Evolutionary conservation across 306 rosid species (phyloP).

Genomic region (Dalbergia cochinchinensis): DNA sequence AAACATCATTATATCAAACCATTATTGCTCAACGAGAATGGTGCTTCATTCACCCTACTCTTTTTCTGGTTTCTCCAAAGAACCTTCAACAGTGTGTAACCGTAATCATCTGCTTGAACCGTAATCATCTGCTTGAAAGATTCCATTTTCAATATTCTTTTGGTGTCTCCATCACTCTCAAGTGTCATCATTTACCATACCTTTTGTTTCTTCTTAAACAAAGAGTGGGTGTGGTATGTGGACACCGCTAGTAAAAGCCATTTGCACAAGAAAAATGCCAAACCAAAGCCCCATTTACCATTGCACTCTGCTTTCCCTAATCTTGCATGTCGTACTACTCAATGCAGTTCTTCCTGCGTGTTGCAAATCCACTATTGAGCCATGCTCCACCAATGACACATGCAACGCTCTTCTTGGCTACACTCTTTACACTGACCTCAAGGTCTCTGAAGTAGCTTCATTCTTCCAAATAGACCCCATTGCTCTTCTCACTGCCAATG

Average conservation of each 20-base stretch:
- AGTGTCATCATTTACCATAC: background rate
- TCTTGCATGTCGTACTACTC: conserved; percentile 27
- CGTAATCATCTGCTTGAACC: too few relatives aligned
- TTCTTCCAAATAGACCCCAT: conserved; percentile 80
- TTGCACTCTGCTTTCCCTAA: conserved; percentile 31
- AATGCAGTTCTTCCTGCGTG: conserved; percentile 53
- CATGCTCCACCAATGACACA: conserved; percentile 69
- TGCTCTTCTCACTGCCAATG: conserved; percentile 74
- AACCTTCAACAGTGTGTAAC: background rate
- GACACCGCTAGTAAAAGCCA: background rate
- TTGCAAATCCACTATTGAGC: conserved; percentile 82
- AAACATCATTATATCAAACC: conserved; percentile 1
- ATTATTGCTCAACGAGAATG: background rate
- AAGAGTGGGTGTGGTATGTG: conserved; percentile 8
- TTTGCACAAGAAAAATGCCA: conserved; percentile 45
- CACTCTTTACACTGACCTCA: conserved; percentile 82
- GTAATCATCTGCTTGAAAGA: too few relatives aligned
- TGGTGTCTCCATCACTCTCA: background rate
- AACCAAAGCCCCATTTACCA: conserved; percentile 36
- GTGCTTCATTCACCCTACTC: conserved; percentile 8
- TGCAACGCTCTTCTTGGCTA: conserved; percentile 82
- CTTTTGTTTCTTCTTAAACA: background rate
- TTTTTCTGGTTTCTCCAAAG: background rate
- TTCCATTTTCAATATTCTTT: background rate
- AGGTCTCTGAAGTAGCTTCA: conserved; percentile 81